These are phyloP conservation scores for Phaeoacremonium minimum DNA, from an alignment of 2,329 filamentous ascomycete genomes.

Conservation along the genomic window DNA sequence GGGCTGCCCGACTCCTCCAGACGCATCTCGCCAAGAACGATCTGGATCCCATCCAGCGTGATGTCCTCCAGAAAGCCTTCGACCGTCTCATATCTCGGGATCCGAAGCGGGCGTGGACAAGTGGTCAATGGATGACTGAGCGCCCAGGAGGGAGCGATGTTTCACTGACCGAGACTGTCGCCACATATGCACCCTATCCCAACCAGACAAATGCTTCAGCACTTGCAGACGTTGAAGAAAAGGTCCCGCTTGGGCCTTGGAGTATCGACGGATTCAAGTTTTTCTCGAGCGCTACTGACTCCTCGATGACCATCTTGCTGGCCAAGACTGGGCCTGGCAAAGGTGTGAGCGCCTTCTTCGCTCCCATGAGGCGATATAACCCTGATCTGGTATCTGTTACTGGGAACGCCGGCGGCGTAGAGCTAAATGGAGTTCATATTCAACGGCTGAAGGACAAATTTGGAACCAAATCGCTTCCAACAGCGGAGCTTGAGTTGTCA, in stretches of 20 bases:
- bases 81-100: slow-evolving; percentile 49
- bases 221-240: slow-evolving; percentile 19
- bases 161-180: slow-evolving; percentile 61
- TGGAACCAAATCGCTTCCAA: slow-evolving; percentile 65
- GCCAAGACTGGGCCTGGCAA: slow-evolving; percentile 49
- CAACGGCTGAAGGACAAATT: slow-evolving; percentile 69
- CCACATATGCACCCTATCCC: slow-evolving; percentile 23
- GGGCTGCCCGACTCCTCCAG: slow-evolving; percentile 48
- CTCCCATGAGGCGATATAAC: slow-evolving; percentile 51
- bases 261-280: slow-evolving; percentile 66
- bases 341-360: slow-evolving; percentile 58
- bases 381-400: slow-evolving; percentile 15
- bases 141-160: slow-evolving; percentile 66
- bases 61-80: slow-evolving; percentile 48
- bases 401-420: slow-evolving; percentile 25
- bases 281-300: slow-evolving; percentile 65
- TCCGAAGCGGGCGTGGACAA: slow-evolving; percentile 56
- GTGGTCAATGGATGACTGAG: slow-evolving; percentile 77
- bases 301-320: slow-evolving; percentile 59
- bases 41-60: slow-evolving; percentile 21
- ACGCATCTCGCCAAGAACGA: slow-evolving; percentile 29
- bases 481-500: slow-evolving; percentile 64
- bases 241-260: slow-evolving; percentile 50
- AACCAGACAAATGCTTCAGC: slow-evolving; percentile 13
- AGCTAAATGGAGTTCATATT: slow-evolving; percentile 64